Conservation (phyloP, 192 early-diverging fungal species). For the Obelidium mucronatum region DNA sequence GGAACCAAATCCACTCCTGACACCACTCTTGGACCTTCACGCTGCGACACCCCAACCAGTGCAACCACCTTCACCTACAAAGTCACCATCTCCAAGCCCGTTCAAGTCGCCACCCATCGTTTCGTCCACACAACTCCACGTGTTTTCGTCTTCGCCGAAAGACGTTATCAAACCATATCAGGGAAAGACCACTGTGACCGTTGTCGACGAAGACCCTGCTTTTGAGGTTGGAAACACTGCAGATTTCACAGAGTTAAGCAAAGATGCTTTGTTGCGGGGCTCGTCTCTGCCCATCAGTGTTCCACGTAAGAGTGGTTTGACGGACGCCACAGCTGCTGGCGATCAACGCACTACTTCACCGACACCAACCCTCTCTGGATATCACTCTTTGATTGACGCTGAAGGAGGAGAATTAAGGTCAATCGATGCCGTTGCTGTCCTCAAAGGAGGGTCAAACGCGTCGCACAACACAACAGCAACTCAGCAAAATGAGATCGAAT, state of each 20-base stretch:
- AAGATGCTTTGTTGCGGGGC: neutral
- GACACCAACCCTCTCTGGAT: neutral
- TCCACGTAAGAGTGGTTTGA: neutral
- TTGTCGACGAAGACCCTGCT: neutral
- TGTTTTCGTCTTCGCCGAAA: neutral
- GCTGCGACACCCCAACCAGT: too few species aligned
- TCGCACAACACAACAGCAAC: too few species aligned
- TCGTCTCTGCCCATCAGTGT: neutral
- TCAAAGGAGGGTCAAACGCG: too few species aligned
- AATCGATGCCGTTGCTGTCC: constrained; percentile 8
- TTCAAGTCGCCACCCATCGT: neutral
- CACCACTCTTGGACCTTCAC: too few species aligned
- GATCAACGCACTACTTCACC: too few species aligned
- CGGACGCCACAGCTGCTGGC: too few species aligned
- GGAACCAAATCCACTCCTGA: too few species aligned
- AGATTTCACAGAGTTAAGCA: neutral
- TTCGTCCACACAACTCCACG: neutral
- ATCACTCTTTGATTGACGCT: neutral
- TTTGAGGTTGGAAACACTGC: neutral
- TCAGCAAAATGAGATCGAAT: too few species aligned
- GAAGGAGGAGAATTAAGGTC: neutral
- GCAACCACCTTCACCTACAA: too few species aligned
- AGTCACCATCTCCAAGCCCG: too few species aligned
- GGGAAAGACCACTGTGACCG: too few species aligned
- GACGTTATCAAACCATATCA: too few species aligned